These are phyloP conservation scores for Pestalotiopsis sp. DNA, from an alignment of 2,329 filamentous ascomycete genomes.

Conservation along the genomic window DNA sequence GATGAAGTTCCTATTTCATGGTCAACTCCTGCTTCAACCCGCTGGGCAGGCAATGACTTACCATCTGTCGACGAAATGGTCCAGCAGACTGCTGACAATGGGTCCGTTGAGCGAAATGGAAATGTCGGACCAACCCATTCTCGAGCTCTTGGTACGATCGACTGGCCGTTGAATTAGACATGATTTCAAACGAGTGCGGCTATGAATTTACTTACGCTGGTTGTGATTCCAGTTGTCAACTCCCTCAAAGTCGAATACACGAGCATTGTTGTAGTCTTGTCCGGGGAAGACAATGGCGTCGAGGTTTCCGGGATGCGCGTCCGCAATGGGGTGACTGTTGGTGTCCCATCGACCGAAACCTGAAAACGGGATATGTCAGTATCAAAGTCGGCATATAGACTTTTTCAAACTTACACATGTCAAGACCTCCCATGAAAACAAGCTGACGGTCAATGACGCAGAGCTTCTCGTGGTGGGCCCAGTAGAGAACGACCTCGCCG, in stretches of 20 bases:
- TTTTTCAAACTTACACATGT: constrained; percentile 62
- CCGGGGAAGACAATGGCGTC: constrained; percentile 81
- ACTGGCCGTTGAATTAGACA: constrained; percentile 45
- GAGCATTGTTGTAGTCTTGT: constrained; percentile 91
- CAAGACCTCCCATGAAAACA: constrained; percentile 90
- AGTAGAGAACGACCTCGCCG: constrained; percentile 82
- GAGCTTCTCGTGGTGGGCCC: constrained; percentile 95
- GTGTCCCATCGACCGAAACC: background rate
- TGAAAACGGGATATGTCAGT: background rate
- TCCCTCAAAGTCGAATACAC: constrained; percentile 79
- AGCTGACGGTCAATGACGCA: constrained; percentile 77
- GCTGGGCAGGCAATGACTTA: constrained; percentile 26
- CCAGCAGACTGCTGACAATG: constrained; percentile 72
- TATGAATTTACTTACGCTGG: constrained; percentile 53
- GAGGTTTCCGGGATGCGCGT: constrained; percentile 78
- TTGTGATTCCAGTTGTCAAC: constrained; percentile 82
- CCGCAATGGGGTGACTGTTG: constrained; percentile 73
- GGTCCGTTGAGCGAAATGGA: constrained; percentile 75
- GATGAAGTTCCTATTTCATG: constrained; percentile 71
- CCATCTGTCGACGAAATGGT: constrained; percentile 86
- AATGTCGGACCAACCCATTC: constrained; percentile 94
- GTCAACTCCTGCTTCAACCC: background rate
- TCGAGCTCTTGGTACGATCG: constrained; percentile 74
- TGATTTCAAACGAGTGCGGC: background rate
- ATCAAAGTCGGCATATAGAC: background rate